Evolutionary conservation across 257 asterid species (phyloP).

Genomic region (Solanum stenotomum): DNA sequence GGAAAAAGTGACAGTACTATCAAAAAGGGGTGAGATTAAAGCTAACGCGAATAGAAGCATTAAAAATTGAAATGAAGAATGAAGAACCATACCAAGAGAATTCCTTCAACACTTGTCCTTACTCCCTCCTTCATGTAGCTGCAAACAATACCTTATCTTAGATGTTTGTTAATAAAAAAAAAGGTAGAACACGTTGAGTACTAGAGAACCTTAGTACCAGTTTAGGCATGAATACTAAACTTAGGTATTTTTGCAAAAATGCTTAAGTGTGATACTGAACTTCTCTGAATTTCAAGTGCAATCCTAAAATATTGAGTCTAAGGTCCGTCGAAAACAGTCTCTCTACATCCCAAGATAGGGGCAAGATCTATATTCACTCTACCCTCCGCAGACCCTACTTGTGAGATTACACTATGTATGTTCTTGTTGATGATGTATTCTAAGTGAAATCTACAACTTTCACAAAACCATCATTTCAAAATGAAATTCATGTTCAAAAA

Average conservation of each 20-base stretch:
- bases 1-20: background rate
- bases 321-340: background rate
- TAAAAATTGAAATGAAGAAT: background rate
- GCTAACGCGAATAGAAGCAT: background rate
- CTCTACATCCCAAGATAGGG: background rate
- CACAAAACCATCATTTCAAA: background rate
- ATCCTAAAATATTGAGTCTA: background rate
- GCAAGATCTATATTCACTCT: background rate
- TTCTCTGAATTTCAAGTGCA: too few species aligned
- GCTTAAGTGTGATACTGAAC: background rate
- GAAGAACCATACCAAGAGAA: constrained; percentile 50
- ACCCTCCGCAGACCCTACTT: background rate
- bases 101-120: constrained; percentile 96
- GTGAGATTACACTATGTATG: background rate
- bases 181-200: background rate
- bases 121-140: constrained; percentile 91
- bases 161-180: background rate
- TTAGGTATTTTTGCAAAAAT: background rate
- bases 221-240: background rate
- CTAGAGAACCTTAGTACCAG: background rate
- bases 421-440: background rate
- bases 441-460: background rate
- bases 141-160: constrained; percentile 13
- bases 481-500: background rate
- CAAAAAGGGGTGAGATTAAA: background rate